Evolutionary conservation across 2,329 filamentous ascomycete species (phyloP), one percentile per base, ranked within the genome.

Genomic region (Ambrosiella cleistominuta): DNA sequence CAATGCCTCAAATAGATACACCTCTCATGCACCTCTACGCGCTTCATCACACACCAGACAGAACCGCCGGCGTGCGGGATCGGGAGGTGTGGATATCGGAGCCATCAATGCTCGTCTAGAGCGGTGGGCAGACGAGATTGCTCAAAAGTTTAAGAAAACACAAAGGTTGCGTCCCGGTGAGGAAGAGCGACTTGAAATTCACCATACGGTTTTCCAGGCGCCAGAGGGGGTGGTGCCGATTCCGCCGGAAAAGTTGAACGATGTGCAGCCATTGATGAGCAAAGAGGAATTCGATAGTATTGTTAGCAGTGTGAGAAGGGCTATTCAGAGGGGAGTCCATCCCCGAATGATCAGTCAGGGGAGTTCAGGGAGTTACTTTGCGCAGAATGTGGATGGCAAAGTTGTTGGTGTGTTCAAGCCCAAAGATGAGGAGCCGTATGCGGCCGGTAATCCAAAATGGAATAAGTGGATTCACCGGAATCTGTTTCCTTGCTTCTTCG

Each of bases 381-480:
- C 93, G 35, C 80, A 90, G 60, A 95, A 95, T 65, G 80, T 80
- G 1, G 85, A 91, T 59, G 93, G 93, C 56, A 96, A 95, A 72
- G 88, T 96, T 13, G 88, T 98, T 3, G 93, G 90, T 40, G 93
- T 98, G 3, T 98, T 98, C 73, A 98, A 98, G 70, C 93, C 93
- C 47, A 98, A 98, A 71, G 93, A 98, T 65, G 93, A 98, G 72
- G 94, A 98, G 70, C 93, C 93, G 0, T 98, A 96, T 67, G 93
- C 93, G 1, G 93, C 88, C 38, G 86, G 88, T 64, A 98, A 98
- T 67, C 93, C 93, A 5, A 98, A 98, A 69, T 97, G 91, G 91
- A 97, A 94, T 65, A 98, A 98, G 71, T 98, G 93, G 93, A 90
- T 98, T 73, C 93, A 98, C 70, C 79, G 93, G 63, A 98, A 98